Evolutionary conservation across 1,139 yeast species (phyloP).

Genomic region (Suhomyces bribrorum): DNA sequence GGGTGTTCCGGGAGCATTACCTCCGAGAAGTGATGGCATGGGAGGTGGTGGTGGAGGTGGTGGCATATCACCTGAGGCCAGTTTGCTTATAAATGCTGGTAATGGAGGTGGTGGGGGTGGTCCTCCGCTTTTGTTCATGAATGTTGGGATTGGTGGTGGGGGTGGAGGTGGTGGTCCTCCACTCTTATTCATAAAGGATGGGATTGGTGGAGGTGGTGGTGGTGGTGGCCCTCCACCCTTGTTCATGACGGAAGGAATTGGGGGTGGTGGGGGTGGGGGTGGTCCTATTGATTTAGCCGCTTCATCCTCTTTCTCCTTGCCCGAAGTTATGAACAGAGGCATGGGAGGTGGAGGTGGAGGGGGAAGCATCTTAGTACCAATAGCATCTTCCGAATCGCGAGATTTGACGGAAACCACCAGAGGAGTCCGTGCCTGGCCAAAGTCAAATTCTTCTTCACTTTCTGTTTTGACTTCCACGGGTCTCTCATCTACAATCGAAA

Average conservation of each 20-base stretch:
- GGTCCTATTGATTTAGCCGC: slow-evolving; percentile 15
- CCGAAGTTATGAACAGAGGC: slow-evolving; percentile 19
- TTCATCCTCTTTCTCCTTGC: not conserved
- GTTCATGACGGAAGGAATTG: slow-evolving; percentile 19
- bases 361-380: not conserved
- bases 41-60: slow-evolving; percentile 30
- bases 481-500: slow-evolving; percentile 17
- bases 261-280: slow-evolving; percentile 34
- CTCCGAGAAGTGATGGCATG: slow-evolving; percentile 13
- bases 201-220: slow-evolving; percentile 22
- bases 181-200: slow-evolving; percentile 1
- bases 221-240: slow-evolving; percentile 11
- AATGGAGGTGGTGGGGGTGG: slow-evolving; percentile 36
- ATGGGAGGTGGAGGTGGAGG: slow-evolving; percentile 29
- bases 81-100: slow-evolving; percentile 20
- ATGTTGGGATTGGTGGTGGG: slow-evolving; percentile 28
- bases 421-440: slow-evolving; percentile 2
- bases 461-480: not conserved
- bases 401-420: slow-evolving; percentile 9
- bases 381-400: slow-evolving; percentile 2
- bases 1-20: slow-evolving; percentile 9
- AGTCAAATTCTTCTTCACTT: slow-evolving; percentile 5
- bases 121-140: slow-evolving; percentile 8
- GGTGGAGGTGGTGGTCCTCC: slow-evolving; percentile 25
- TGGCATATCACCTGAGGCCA: slow-evolving; percentile 15